Evolutionary conservation across 768 basidiomycete genomes (phyloP).

Genomic region (Hebeloma cylindrosporum): DNA sequence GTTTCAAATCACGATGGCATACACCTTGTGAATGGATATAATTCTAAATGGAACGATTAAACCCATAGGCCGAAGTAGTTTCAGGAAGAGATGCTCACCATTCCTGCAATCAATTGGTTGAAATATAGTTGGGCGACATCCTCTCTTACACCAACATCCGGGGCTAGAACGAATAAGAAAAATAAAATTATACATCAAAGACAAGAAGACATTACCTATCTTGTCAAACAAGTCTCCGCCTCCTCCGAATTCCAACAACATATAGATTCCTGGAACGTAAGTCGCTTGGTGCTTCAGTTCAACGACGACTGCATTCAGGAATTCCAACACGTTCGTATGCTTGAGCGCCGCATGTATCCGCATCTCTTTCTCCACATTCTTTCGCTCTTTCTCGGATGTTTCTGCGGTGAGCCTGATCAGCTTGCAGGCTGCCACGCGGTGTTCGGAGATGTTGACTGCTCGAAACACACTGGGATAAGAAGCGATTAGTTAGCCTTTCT

Average conservation of each 20-base stretch:
- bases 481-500: not conserved
- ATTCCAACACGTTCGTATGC: conserved; percentile 79
- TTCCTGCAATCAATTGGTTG: conserved; percentile 76
- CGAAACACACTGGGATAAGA: conserved; percentile 66
- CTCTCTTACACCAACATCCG: conserved; percentile 84
- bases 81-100: conserved; percentile 48
- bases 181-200: not conserved
- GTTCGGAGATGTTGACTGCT: conserved; percentile 67
- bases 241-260: conserved; percentile 88
- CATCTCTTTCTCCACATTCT: conserved; percentile 89
- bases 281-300: conserved; percentile 55
- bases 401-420: conserved; percentile 63
- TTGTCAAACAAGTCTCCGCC: conserved; percentile 98
- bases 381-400: conserved; percentile 69
- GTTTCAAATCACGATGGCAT: conserved; percentile 95
- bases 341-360: conserved; percentile 81
- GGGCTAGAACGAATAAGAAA: conserved; percentile 49
- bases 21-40: conserved; percentile 90
- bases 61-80: not conserved
- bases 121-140: conserved; percentile 92
- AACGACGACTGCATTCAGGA: conserved; percentile 75
- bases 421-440: conserved; percentile 86
- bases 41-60: conserved; percentile 41
- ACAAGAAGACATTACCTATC: conserved; percentile 63
- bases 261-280: conserved; percentile 84